These are phyloP conservation scores for Decorospora gaudefroyi DNA, from an alignment of 2,329 filamentous ascomycete genomes.

Conservation along the genomic window DNA sequence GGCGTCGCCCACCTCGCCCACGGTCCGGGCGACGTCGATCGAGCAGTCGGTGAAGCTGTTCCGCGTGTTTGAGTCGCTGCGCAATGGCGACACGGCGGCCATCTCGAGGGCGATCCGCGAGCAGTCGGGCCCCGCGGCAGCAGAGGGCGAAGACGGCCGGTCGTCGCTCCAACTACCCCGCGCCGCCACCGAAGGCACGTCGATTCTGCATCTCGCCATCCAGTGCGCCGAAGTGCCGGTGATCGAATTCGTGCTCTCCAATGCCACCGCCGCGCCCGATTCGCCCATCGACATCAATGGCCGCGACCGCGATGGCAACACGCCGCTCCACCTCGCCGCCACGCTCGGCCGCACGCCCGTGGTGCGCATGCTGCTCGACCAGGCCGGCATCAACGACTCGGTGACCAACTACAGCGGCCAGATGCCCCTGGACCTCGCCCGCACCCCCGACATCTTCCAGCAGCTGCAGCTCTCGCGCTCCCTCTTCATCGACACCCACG, in stretches of 20 bases:
- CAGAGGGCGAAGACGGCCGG: conserved; percentile 60
- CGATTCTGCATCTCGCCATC: conserved; percentile 88
- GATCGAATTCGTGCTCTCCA: conserved; percentile 89
- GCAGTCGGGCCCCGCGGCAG: conserved; percentile 49
- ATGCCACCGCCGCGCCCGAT: conserved; percentile 55
- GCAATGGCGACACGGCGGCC: conserved; percentile 85
- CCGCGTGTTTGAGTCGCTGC: conserved; percentile 87
- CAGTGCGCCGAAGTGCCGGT: conserved; percentile 93
- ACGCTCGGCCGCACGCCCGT: conserved; percentile 77
- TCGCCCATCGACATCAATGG: conserved; percentile 82
- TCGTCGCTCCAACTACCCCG: conserved; percentile 52
- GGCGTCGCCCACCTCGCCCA: conserved; percentile 34
- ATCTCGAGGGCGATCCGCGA: conserved; percentile 86
- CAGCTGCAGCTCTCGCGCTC: conserved; percentile 88
- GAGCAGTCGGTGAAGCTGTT: conserved; percentile 96
- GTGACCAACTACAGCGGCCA: conserved; percentile 83
- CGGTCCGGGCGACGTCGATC: conserved; percentile 58
- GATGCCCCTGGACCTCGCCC: conserved; percentile 82
- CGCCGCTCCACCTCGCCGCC: conserved; percentile 85
- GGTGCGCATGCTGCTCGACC: conserved; percentile 81
- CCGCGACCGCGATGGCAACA: conserved; percentile 91
- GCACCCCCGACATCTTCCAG: conserved; percentile 94
- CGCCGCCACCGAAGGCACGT: conserved; percentile 72
- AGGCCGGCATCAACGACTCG: conserved; percentile 84
- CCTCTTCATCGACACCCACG: conserved; percentile 83